A percentile compares a stretch with the other conserved stretches of the same genome.
Evolutionary conservation across 2,329 filamentous ascomycete species (phyloP).

Genomic region (Tolypocladium amazonense): DNA sequence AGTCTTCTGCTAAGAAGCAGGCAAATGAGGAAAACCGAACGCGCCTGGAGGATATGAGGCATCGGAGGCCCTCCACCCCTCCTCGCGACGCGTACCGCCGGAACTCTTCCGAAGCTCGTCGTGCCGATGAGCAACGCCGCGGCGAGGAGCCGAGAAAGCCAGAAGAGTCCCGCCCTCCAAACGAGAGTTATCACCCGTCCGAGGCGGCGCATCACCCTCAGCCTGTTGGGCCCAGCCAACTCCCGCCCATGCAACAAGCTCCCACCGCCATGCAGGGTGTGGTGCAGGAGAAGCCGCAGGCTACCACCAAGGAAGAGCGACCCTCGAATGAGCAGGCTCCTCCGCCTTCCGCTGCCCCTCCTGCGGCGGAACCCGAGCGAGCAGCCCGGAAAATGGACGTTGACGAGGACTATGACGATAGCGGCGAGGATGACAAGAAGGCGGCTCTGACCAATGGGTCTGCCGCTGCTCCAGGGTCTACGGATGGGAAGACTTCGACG

Average conservation of each 20-base stretch:
- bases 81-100: slow-evolving; percentile 60
- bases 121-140: slow-evolving; percentile 53
- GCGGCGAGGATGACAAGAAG: slow-evolving; percentile 76
- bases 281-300: slow-evolving; percentile 35
- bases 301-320: slow-evolving; percentile 48
- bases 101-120: slow-evolving; percentile 63
- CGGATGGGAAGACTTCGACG: slow-evolving; percentile 39
- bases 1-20: slow-evolving; percentile 69
- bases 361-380: slow-evolving; percentile 60
- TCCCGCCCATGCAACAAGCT: slow-evolving; percentile 54
- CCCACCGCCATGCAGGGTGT: slow-evolving; percentile 43
- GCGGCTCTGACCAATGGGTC: slow-evolving; percentile 29
- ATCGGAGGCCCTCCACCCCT: slow-evolving; percentile 69
- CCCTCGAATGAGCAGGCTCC: slow-evolving; percentile 29
- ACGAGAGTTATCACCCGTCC: slow-evolving; percentile 80
- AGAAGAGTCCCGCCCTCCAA: slow-evolving; percentile 57
- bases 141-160: slow-evolving; percentile 44
- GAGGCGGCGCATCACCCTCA: slow-evolving; percentile 73
- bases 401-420: slow-evolving; percentile 95
- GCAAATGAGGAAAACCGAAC: slow-evolving; percentile 81
- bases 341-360: slow-evolving; percentile 36
- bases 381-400: slow-evolving; percentile 93
- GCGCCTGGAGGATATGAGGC: slow-evolving; percentile 73
- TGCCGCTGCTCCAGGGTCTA: slow-evolving; percentile 35
- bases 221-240: slow-evolving; percentile 39